phyloP scores from a whole-genome alignment of 192 early-diverging fungal species.

The Entrophospora sp. region DNA sequence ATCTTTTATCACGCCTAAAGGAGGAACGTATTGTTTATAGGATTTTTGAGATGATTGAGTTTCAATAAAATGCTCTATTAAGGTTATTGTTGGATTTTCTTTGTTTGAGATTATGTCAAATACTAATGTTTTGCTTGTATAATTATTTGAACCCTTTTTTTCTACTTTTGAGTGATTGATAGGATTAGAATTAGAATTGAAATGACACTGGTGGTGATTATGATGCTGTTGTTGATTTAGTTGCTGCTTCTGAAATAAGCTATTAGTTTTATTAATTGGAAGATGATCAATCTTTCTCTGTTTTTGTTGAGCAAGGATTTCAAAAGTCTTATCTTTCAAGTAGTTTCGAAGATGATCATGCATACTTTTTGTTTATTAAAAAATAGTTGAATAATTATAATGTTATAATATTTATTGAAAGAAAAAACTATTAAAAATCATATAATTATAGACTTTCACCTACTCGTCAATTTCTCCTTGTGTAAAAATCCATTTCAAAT shows the following conservation, averaged over 20 bases:
- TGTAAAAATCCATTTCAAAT: conserved; percentile 17
- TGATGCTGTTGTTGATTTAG: too few relatives aligned
- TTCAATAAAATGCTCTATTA: background rate
- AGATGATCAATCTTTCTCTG: background rate
- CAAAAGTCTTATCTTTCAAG: background rate
- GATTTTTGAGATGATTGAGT: background rate
- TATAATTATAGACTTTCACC: background rate
- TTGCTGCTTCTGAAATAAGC: too few relatives aligned
- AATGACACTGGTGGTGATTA: too few relatives aligned
- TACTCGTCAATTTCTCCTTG: conserved; percentile 17
- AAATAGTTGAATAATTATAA: background rate
- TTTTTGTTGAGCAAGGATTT: conserved; percentile 7
- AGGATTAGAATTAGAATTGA: too few relatives aligned
- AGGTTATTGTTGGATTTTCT: background rate
- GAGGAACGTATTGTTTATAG: conserved; percentile 16
- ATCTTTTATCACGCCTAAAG: conserved; percentile 1
- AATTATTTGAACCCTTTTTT: background rate
- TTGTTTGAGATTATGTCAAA: background rate
- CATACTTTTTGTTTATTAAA: conserved; percentile 9
- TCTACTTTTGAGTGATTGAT: too few relatives aligned
- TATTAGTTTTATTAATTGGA: background rate
- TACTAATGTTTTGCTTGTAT: too few relatives aligned
- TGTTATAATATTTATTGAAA: background rate
- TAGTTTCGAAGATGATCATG: conserved; percentile 12
- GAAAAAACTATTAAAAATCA: background rate